These are phyloP conservation scores for Trametes cingulata DNA, from an alignment of 768 basidiomycete species.

Conservation along the genomic window DNA sequence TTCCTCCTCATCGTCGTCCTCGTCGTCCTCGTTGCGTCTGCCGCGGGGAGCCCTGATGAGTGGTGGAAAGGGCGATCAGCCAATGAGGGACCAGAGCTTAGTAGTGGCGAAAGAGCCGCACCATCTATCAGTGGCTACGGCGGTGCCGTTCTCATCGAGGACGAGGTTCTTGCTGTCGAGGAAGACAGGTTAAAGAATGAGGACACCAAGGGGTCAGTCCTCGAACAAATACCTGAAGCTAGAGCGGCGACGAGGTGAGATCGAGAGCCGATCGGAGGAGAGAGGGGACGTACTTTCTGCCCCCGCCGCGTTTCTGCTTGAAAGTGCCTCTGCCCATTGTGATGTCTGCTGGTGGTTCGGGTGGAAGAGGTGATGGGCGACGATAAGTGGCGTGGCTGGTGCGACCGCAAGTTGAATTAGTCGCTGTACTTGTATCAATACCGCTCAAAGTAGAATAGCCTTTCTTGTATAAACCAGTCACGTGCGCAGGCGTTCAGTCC, in stretches of 20 bases:
- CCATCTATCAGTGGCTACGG: constrained; percentile 51
- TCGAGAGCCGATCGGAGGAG: constrained; percentile 14
- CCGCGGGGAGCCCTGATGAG: constrained; percentile 24
- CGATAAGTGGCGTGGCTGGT: background rate
- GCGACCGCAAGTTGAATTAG: background rate
- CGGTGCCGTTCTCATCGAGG: constrained; percentile 58
- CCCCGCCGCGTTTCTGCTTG: constrained; percentile 87
- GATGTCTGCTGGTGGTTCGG: background rate
- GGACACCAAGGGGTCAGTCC: constrained; percentile 6
- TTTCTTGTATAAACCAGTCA: background rate
- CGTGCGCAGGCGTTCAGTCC: constrained; percentile 11
- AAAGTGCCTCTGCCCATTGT: constrained; percentile 62
- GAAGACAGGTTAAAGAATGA: background rate
- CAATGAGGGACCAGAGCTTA: constrained; percentile 10
- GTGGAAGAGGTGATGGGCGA: background rate
- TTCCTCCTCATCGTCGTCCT: constrained; percentile 37
- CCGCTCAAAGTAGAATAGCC: background rate
- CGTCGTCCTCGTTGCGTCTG: constrained; percentile 24
- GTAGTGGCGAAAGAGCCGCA: constrained; percentile 29
- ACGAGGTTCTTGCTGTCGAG: constrained; percentile 55
- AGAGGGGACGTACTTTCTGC: constrained; percentile 48
- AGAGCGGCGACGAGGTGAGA: background rate
- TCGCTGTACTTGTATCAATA: background rate
- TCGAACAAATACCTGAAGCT: constrained; percentile 61
- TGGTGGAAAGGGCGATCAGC: background rate